A percentile compares a stretch with the other conserved stretches of the same genome.
phyloP scores from a whole-genome alignment of 257 asterid species.

The Penstemon newberryi region DNA sequence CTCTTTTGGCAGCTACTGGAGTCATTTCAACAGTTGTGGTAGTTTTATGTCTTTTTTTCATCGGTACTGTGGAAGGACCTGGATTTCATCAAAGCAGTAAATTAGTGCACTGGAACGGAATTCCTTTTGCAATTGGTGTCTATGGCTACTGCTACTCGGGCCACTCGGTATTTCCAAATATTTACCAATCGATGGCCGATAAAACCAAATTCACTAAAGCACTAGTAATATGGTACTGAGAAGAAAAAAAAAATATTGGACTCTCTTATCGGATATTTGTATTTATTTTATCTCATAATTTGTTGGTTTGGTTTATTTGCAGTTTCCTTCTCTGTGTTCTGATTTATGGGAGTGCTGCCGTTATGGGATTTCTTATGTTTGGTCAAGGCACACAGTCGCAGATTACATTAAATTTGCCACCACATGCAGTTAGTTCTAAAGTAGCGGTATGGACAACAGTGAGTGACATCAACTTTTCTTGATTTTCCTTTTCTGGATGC shows the following conservation, averaged over 20 bases:
- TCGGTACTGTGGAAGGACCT: conserved; percentile 49
- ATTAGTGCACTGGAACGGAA: conserved; percentile 60
- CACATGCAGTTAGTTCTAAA: conserved; percentile 52
- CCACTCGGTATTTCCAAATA: conserved; percentile 85
- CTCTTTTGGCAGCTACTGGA: conserved; percentile 63
- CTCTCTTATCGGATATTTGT: neutral
- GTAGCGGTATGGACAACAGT: conserved; percentile 86
- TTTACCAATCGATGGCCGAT: conserved; percentile 92
- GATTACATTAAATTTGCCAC: conserved; percentile 77
- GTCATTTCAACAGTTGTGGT: conserved; percentile 60
- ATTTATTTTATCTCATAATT: neutral
- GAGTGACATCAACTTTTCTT: conserved; percentile 20
- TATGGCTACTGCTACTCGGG: conserved; percentile 84
- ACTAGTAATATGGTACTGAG: conserved; percentile 51
- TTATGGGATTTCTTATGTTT: conserved; percentile 74
- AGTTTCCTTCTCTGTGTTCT: conserved; percentile 64
- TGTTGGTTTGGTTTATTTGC: conserved; percentile 31
- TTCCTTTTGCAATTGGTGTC: conserved; percentile 81
- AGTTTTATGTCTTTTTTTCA: conserved; percentile 49
- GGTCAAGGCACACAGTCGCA: conserved; percentile 72
- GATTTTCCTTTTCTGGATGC: no score
- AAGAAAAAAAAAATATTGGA: no score
- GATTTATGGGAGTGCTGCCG: conserved; percentile 70
- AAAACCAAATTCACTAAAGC: conserved; percentile 74
- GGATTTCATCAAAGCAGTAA: conserved; percentile 55